Evolutionary conservation across 371 early-diverging fungal species (phyloP), one percentile per base, ranked within the genome.

Genomic region (Chytridium lagenaria): DNA sequence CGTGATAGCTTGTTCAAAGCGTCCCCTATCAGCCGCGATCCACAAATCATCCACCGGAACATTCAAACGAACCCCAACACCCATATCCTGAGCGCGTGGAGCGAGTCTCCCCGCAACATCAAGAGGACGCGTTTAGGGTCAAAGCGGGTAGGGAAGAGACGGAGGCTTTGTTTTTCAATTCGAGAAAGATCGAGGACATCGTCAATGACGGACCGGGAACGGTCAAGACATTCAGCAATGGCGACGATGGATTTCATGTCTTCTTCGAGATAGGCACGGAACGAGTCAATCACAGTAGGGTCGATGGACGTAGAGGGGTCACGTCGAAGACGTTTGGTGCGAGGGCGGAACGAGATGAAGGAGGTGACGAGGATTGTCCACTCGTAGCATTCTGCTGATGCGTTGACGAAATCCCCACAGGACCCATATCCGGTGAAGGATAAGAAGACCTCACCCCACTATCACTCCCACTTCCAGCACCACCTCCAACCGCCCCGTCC

Each of bases 161-260:
- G 12, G 16, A 52, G 7, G 26, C 55, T 7, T 5, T 52, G 7
- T 5, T 7, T 23, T 7, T 52, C 55, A 7, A 52, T 52, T 52
- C 55, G 12, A 5, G 55, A 52, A 5, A 52, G 55, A 26, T 52
- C 55, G 16, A 52, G 26, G n/a, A 52, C 55, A 26, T 52, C 55
- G 55, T 52, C 55, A 52, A 52, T 52, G 26, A 52, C 55, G 23
- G 55, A 52, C 26, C 55, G 55, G n/a, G 55, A 52, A 5, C 55
- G 55, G 26, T 52, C 55, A 52, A 52, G 16, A 23, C 55, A 52
- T 23, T 52, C 55, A 5, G 55, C 55, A 52, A 52, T 52, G 5
- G 55, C 55, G 26, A 23, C 55, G 23, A 52, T 52, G 12, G 55
- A 52, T 23, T 15, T 52, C 55, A 52, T 52, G 55, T 52, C 55